Conservation (phyloP, 23 red algal species). For the Gracilaria gracilis region DNA sequence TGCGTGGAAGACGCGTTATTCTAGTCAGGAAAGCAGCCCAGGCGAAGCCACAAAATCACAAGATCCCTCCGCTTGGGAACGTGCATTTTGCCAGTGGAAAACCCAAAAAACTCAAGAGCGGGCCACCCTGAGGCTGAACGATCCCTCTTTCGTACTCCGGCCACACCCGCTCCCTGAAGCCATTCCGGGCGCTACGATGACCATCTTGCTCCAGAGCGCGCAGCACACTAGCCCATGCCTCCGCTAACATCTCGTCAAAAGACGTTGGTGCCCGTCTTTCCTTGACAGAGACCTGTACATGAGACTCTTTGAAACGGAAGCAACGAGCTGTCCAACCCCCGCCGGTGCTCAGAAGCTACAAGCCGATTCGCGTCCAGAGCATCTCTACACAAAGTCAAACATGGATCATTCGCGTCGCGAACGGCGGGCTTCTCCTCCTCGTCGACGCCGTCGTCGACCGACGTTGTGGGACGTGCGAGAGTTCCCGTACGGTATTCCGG, state of each 20-base stretch:
- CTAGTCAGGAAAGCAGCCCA: no score
- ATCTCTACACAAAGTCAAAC: neutral
- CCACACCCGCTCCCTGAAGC: neutral
- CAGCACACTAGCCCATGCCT: neutral
- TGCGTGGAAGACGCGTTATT: no score
- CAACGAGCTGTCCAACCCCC: neutral
- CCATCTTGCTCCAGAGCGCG: neutral
- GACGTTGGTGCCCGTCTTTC: neutral
- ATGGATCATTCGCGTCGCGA: conserved; percentile 8
- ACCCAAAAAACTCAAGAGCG: neutral
- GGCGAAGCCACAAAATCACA: neutral
- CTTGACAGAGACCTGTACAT: neutral
- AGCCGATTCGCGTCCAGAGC: neutral
- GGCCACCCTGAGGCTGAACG: neutral
- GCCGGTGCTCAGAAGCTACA: neutral
- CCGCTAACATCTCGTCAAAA: neutral
- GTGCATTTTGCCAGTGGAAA: neutral
- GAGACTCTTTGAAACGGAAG: neutral
- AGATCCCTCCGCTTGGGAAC: neutral
- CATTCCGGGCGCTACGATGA: neutral
- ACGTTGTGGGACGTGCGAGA: conserved; percentile 77
- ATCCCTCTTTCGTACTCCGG: neutral
- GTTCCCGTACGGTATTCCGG: conserved; percentile 69
- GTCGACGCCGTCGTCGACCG: conserved; percentile 47
- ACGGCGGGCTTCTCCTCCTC: neutral